These are phyloP conservation scores for Calocybe gangraenosa DNA, from an alignment of 768 basidiomycete species.

Conservation along the genomic window DNA sequence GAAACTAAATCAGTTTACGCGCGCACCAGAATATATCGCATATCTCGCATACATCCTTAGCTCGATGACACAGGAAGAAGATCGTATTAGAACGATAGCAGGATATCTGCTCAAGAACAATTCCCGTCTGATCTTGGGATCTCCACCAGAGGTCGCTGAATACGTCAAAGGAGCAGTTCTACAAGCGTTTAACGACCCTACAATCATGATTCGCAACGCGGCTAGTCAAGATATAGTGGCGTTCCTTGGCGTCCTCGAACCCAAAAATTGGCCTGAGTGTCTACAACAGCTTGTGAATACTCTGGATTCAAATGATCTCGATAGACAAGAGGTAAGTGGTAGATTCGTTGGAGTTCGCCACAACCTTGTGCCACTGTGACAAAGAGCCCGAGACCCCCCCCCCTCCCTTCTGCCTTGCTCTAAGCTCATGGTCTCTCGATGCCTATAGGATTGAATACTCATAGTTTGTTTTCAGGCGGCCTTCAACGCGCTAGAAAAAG, in stretches of 20 bases:
- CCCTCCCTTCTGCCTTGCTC: too few relatives aligned
- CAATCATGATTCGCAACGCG: constrained; percentile 89
- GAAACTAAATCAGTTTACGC: constrained; percentile 87
- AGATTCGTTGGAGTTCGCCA: not conserved
- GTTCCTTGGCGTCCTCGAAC: constrained; percentile 83
- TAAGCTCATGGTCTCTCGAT: too few relatives aligned
- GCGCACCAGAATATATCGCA: constrained; percentile 89
- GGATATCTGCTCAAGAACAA: constrained; percentile 98
- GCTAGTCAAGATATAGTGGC: constrained; percentile 91
- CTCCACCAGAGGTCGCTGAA: constrained; percentile 59
- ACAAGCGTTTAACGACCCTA: constrained; percentile 75
- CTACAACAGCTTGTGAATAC: constrained; percentile 78
- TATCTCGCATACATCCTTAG: constrained; percentile 95
- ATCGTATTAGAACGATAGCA: constrained; percentile 91
- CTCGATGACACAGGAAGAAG: constrained; percentile 76
- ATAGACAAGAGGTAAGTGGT: constrained; percentile 77
- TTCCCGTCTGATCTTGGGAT: constrained; percentile 68
- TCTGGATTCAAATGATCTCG: constrained; percentile 69
- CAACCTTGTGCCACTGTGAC: too few relatives aligned
- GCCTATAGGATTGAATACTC: constrained; percentile 7
- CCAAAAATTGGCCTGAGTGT: constrained; percentile 94
- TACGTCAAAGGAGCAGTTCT: constrained; percentile 77
- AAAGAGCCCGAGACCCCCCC: too few relatives aligned
- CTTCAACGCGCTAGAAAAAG: constrained; percentile 91
- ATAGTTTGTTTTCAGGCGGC: constrained; percentile 54